A percentile compares a stretch with the other conserved stretches of the same genome.
These are phyloP conservation scores for Neonectria hederae DNA, from an alignment of 2,329 filamentous ascomycete species.

Conservation along the genomic window DNA sequence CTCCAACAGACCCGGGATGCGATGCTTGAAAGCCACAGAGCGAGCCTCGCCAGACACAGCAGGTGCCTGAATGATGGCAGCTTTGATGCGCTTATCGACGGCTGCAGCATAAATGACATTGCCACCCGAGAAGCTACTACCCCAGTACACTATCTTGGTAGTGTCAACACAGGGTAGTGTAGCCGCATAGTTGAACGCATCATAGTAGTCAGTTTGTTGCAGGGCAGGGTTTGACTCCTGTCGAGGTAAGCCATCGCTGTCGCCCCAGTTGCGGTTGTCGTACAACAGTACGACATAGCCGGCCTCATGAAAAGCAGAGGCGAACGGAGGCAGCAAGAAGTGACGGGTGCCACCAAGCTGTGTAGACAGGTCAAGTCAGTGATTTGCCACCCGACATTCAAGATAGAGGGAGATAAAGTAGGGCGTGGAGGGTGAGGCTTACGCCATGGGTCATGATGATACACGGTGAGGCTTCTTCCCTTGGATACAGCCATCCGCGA, in stretches of 20 bases:
- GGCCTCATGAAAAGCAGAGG: not conserved
- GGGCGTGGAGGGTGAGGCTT: not conserved
- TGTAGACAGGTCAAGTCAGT: not conserved
- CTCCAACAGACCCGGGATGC: not conserved
- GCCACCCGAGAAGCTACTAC: not conserved
- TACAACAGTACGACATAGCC: not conserved
- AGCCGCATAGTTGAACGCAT: not conserved
- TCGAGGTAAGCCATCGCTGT: not conserved
- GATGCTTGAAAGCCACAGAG: not conserved
- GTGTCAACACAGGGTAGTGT: not conserved
- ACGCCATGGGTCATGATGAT: not conserved
- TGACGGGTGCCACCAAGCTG: not conserved
- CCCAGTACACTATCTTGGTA: not conserved
- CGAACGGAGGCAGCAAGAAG: not conserved
- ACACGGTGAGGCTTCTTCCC: not conserved
- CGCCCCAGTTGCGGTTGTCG: not conserved
- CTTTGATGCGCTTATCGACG: not conserved
- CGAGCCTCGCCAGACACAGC: not conserved
- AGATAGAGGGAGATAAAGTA: not conserved
- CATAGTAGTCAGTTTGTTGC: not conserved
- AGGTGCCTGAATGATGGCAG: not conserved
- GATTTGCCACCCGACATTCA: no score
- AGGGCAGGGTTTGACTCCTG: not conserved
- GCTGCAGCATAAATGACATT: not conserved
- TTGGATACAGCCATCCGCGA: not conserved